Evolutionary conservation across 2,329 filamentous ascomycete genomes (phyloP), one percentile per base, ranked within the genome.

Genomic region (Aurifilum marmelostoma): DNA sequence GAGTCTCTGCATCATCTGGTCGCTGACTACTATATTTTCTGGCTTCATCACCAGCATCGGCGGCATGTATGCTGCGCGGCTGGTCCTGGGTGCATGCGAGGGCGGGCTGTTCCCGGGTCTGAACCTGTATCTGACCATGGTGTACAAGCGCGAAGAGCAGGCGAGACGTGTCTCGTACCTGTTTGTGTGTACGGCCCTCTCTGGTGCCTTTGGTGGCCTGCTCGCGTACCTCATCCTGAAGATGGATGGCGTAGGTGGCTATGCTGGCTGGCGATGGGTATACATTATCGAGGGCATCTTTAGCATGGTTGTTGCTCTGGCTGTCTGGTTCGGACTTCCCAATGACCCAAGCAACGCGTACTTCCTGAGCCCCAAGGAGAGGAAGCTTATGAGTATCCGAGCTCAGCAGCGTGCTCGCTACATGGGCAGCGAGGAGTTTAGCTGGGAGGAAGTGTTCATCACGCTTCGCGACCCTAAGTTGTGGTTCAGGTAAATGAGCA

Each of bases 71-170:
- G 90, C 86, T 7, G 89, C 88, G 72, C 88, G 91, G 6, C 75
- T 94, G 0, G 79, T 93, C 18, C 85, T 94, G 0, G 91, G 91
- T 6, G 82, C 85, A 8, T 84, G 92, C 52, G 91, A 92, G 78
- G 90, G 88, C 0, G 91, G 90, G 0, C 80, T 92, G 0, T 92
- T 92, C 72, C 91, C 91, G 0, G 90, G 91, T 0, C 79, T 91
- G 72, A 89, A 87, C 6, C 79, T 91, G 24, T 92, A 92, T 73
- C 83, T 94, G 24, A 93, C 91, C 0, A 86, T 93, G 72, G 93
- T 92, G 82, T 94, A 94, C 80, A 91, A 88, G 61, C 91, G 91
- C 75, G 84, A 85, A 37, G 91, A 94, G 78, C 84, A 93, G 1
- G 91, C 90, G 5, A 79, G 93, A 56, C 87, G 92, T 2, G 89